Percentiles rank a stretch among this genome's conserved stretches.
These are phyloP conservation scores for Aspergillus sp. DNA, from an alignment of 2,329 filamentous ascomycete species.

Conservation along the genomic window DNA sequence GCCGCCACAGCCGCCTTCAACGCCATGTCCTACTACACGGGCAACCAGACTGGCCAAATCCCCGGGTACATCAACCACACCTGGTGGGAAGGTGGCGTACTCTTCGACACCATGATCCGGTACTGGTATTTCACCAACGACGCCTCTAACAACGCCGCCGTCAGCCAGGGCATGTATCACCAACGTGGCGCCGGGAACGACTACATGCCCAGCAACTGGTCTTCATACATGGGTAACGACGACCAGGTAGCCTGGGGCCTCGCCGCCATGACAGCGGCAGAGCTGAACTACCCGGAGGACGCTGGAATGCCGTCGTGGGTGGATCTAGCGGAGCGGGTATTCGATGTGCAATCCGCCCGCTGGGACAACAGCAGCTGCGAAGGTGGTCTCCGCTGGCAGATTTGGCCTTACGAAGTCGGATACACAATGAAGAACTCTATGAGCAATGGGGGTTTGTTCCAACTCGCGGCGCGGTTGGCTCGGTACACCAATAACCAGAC, in stretches of 20 bases:
- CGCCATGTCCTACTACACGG: slow-evolving; percentile 53
- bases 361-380: slow-evolving; percentile 68
- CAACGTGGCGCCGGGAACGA: slow-evolving; percentile 71
- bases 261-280: slow-evolving; percentile 73
- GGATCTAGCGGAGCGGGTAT: slow-evolving; percentile 71
- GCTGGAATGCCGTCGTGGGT: slow-evolving; percentile 70
- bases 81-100: slow-evolving; percentile 70
- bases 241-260: slow-evolving; percentile 75
- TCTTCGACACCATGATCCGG: slow-evolving; percentile 68
- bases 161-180: slow-evolving; percentile 66
- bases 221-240: slow-evolving; percentile 46
- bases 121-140: slow-evolving; percentile 83
- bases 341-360: slow-evolving; percentile 70
- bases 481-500: slow-evolving; percentile 18
- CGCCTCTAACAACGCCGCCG: slow-evolving; percentile 67
- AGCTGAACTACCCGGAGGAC: slow-evolving; percentile 72
- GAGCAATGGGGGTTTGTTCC: slow-evolving; percentile 20
- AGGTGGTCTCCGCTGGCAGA: slow-evolving; percentile 60
- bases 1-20: slow-evolving; percentile 42
- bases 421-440: slow-evolving; percentile 18
- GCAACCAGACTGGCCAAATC: slow-evolving; percentile 46
- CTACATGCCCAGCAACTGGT: slow-evolving; percentile 67
- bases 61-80: slow-evolving; percentile 50
- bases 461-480: slow-evolving; percentile 18
- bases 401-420: slow-evolving; percentile 17